Conservation (phyloP, 73 alveolate genomes). For the Tetrahymena malaccensis region DNA sequence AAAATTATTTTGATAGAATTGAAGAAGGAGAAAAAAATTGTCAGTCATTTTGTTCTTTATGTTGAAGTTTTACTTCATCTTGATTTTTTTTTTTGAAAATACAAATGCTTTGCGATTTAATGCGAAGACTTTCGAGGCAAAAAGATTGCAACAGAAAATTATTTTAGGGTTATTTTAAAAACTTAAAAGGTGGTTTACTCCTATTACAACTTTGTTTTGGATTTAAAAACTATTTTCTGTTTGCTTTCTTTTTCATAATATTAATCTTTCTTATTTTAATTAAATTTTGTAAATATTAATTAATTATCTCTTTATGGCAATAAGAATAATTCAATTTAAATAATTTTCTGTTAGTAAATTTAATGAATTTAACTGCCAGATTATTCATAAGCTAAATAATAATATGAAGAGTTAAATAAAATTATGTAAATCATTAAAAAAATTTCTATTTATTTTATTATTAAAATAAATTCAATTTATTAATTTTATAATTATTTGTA, state of each 20-base stretch:
- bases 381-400: too few relatives aligned
- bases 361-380: background rate
- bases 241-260: background rate
- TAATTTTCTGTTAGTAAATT: background rate
- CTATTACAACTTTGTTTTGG: background rate
- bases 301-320: background rate
- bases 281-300: background rate
- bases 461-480: too few relatives aligned
- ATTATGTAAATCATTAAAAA: too few relatives aligned
- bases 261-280: background rate
- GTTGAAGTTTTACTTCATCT: background rate
- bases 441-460: too few relatives aligned
- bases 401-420: too few relatives aligned
- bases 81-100: background rate
- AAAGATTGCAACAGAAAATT: background rate
- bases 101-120: background rate
- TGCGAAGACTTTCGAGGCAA: background rate
- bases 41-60: background rate
- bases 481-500: too few relatives aligned
- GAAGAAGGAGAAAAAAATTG: background rate
- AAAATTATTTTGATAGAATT: background rate
- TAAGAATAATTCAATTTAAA: background rate
- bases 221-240: background rate
- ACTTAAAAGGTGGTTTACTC: background rate
- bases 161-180: background rate